Percentiles rank a stretch among this genome's conserved stretches.
Conservation (phyloP, 768 basidiomycete genomes). For the Lactarius evosmus region DNA sequence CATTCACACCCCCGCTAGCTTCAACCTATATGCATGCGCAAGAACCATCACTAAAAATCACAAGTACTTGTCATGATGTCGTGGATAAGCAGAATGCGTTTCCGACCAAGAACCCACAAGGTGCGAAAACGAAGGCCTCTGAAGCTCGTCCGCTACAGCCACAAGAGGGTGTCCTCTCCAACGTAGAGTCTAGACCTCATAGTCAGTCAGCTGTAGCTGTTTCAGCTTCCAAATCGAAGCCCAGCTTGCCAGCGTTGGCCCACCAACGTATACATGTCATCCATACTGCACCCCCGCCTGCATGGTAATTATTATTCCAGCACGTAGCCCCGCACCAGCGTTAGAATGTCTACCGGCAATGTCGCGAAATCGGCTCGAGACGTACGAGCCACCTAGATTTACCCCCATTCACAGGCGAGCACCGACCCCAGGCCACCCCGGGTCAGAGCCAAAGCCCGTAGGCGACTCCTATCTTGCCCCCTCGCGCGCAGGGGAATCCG, state of each 20-base stretch:
- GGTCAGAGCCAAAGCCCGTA: not conserved
- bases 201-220: not conserved
- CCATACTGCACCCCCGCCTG: not conserved
- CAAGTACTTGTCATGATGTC: not conserved
- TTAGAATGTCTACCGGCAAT: not conserved
- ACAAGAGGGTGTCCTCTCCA: not conserved
- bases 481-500: not conserved
- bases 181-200: not conserved
- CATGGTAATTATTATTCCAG: not conserved
- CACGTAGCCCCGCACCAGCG: not conserved
- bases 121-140: not conserved
- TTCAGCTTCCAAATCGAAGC: no score
- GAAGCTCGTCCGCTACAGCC: not conserved
- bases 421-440: not conserved
- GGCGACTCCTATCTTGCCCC: not conserved
- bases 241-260: not conserved
- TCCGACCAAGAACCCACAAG: not conserved
- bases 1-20: not conserved
- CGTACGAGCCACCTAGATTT: not conserved
- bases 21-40: not conserved
- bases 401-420: not conserved
- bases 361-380: not conserved
- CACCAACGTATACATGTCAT: not conserved
- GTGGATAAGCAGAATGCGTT: not conserved
- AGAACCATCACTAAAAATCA: not conserved